Base-by-base conservation (phyloP, 2,329 filamentous ascomycete species). In the Diaporthe citri region DNA sequence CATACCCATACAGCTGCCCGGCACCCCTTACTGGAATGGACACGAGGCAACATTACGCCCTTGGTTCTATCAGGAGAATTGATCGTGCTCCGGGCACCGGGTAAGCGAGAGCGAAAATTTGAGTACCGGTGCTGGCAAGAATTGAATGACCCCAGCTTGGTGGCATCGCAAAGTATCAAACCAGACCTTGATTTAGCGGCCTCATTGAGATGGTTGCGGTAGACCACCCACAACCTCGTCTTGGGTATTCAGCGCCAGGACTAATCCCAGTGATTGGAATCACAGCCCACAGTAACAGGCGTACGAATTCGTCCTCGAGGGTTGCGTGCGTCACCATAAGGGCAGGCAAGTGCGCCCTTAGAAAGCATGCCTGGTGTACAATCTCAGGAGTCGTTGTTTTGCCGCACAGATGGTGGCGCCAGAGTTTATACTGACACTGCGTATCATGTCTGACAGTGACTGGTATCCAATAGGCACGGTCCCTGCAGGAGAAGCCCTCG, bases 1-100 rank as follows among this genome's bases (percentile, higher is more conserved):
- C 48, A 86, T 94, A 28, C 93, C 93, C 1, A 93, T 95, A 86
- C 80, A 87, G 79, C 83, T 87, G 76, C 93, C 93, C 17, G 90
- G 88, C 22, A 83, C 85, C 71, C 79, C 78, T 72, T 92, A 91
- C 79, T 43, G 28, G 57, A 84, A 80, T 20, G 83, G 34, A 77
- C 77, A 78, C 64, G 81, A 83, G 73, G 79, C 80, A 59, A 70
- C 31, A 64, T 78, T 74, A 71, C 73, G 71, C 77, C 87, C 86
- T 31, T 88, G 86, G 86, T 86, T 87, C 75, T 87, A 71, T 34
- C 72, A 72, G 70, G 76, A 60, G 28, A 59, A 72, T 13, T 48
- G 46, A 72, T 34, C 31, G 57, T 9, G 36, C 12, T 10, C 10
- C 7, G 31, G 48, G 31, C 34, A 41, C 13, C 12, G 25, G 64